These are phyloP conservation scores for Epichloe typhina DNA, from an alignment of 2,329 filamentous ascomycete species.

Conservation along the genomic window DNA sequence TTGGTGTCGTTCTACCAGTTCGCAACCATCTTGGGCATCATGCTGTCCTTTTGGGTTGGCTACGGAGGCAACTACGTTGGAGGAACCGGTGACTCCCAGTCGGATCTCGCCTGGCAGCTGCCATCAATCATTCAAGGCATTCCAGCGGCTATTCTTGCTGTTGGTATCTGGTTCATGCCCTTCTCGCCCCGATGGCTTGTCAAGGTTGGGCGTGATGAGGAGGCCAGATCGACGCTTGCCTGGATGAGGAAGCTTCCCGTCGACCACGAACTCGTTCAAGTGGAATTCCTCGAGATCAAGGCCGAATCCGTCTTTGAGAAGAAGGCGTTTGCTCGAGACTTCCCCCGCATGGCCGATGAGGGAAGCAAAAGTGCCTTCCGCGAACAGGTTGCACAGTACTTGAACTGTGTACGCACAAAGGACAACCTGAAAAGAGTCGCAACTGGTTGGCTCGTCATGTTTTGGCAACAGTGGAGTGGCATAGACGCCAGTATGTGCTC, in stretches of 20 bases:
- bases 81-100: slow-evolving; percentile 11
- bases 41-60: too few species aligned
- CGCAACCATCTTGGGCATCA: too few species aligned
- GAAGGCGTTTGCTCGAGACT: slow-evolving; percentile 48
- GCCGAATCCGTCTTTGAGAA: slow-evolving; percentile 68
- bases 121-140: slow-evolving; percentile 32
- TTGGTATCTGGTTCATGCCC: slow-evolving; percentile 59
- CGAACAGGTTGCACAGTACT: slow-evolving; percentile 36
- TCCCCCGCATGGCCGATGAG: slow-evolving; percentile 29
- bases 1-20: too few species aligned
- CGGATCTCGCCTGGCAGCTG: slow-evolving; percentile 29
- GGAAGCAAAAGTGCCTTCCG: slow-evolving; percentile 26
- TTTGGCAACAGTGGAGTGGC: slow-evolving; percentile 20
- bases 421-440: slow-evolving; percentile 49
- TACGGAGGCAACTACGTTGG: too few species aligned
- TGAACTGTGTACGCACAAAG: slow-evolving; percentile 30
- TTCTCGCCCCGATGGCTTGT: slow-evolving; percentile 68
- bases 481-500: slow-evolving; percentile 7
- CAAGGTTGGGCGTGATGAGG: slow-evolving; percentile 55
- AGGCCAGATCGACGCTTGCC: slow-evolving; percentile 45
- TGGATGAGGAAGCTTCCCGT: slow-evolving; percentile 46
- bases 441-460: slow-evolving; percentile 49
- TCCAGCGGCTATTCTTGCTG: slow-evolving; percentile 42
- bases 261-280: slow-evolving; percentile 54
- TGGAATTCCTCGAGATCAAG: slow-evolving; percentile 75